Evolutionary conservation across 345 rosid species (phyloP), one percentile per base, ranked within the genome.

Genomic region (Mercurialis annua): DNA sequence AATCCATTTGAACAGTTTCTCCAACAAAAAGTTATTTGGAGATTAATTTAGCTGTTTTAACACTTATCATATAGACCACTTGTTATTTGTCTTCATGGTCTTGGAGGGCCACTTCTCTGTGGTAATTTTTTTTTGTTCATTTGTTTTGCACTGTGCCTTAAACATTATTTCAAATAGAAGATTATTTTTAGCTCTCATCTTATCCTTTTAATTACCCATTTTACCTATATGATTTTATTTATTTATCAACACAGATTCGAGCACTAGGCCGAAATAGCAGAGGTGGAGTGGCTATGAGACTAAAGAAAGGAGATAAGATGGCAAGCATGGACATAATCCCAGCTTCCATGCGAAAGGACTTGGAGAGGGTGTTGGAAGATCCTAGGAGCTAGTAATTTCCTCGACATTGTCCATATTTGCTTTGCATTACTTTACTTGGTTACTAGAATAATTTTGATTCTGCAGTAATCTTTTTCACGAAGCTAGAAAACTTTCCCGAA

Each of bases 251-350:
- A 50, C 79, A 93, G 97, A 82, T 93, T 68, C 90, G 98, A 75
- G 81, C 98, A 26, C 84, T 82, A 51, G 73, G 92, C 77, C 85
- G 98, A 78, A 89, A 86, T 66, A 91, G 96, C 8, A 84, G 95
- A 78, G 98, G 97, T 68, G 78, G 81, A 60, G 76, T 87, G 73
- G 92, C 98, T 65, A 93, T 93, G 98, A 87, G 86, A 73, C 83
- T 93, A 23, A 93, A 67, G 76, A 70, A 70, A 24, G 95, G 78
- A 44, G 94, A 89, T 76, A 93, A 82, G 84, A 87, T 93, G 85
- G 98, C 98, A 30, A 83, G 98, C 70, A 82, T 93, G 83, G 97
- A 93, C 81, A 85, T 93, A 29, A 87, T 89, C 64, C 92, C 96
- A 2, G 80, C 88, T 24, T 57, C 84, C 76, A 60, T 84, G 73